Evolutionary conservation across 2,329 filamentous ascomycete genomes (phyloP).

Genomic region (Penicillium sp.): DNA sequence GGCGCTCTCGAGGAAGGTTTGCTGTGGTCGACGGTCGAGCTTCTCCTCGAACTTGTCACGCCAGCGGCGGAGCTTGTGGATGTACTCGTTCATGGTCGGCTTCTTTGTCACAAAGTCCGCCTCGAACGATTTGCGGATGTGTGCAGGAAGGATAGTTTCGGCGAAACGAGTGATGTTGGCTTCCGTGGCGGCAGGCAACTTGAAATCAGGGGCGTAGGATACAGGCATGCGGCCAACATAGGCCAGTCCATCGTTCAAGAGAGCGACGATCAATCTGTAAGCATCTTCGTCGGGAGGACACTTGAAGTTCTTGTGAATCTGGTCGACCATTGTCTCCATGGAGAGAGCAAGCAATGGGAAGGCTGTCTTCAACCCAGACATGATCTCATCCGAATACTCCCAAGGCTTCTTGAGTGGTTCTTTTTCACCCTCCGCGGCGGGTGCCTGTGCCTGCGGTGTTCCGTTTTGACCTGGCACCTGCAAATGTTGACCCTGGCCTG

Average conservation of each 20-base stretch:
- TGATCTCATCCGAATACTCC: conserved; percentile 95
- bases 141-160: conserved; percentile 89
- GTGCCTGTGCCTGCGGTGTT: conserved; percentile 20
- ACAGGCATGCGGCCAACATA: conserved; percentile 87
- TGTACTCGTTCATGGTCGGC: conserved; percentile 98
- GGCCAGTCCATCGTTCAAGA: conserved; percentile 91
- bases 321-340: conserved; percentile 99
- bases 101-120: conserved; percentile 95
- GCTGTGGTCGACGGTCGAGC: conserved; percentile 77
- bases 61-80: conserved; percentile 94
- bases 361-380: conserved; percentile 92
- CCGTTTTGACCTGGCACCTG: conserved; percentile 34
- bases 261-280: conserved; percentile 92
- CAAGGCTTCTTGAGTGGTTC: conserved; percentile 74
- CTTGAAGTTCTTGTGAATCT: conserved; percentile 99
- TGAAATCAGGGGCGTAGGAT: conserved; percentile 87
- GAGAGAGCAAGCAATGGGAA: conserved; percentile 94
- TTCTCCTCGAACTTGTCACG: conserved; percentile 98
- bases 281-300: conserved; percentile 98
- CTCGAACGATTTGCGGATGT: conserved; percentile 96
- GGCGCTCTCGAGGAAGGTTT: conserved; percentile 77
- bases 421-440: conserved; percentile 36
- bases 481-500: conserved; percentile 27
- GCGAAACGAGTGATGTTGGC: conserved; percentile 96
- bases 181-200: conserved; percentile 86